Conservation (phyloP, 345 rosid species). For the Citrus sinensis region DNA sequence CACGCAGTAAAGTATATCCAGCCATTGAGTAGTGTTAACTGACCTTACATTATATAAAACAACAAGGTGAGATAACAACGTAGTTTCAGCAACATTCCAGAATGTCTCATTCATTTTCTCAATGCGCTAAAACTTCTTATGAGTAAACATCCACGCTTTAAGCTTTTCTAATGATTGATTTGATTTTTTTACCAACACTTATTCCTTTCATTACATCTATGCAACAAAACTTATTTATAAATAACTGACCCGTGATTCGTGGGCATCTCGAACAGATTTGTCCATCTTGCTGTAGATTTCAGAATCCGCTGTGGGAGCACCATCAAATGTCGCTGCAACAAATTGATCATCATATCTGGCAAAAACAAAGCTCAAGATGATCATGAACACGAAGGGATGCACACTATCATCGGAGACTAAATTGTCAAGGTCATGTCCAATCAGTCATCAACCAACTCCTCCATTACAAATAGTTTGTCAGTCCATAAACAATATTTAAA, state of each 20-base stretch:
- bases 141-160: not conserved
- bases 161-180: not conserved
- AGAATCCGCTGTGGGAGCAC: constrained; percentile 90
- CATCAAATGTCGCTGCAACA: constrained; percentile 69
- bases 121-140: not conserved
- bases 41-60: not conserved
- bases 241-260: constrained; percentile 78
- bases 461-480: not conserved
- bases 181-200: not conserved
- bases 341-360: constrained; percentile 78
- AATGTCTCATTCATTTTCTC: not conserved
- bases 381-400: constrained; percentile 14
- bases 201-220: not conserved
- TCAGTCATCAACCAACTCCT: not conserved
- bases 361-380: constrained; percentile 14
- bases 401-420: not conserved
- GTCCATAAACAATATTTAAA: not conserved
- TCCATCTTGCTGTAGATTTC: constrained; percentile 68
- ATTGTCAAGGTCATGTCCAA: not conserved
- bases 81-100: not conserved
- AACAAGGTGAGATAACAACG: not conserved
- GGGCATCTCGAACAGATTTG: constrained; percentile 62
- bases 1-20: not conserved
- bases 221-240: not conserved
- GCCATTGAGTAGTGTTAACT: not conserved